Evolutionary conservation across 768 basidiomycete species (phyloP), one percentile per base, ranked within the genome.

Genomic region (Auricularia auricula-judae): DNA sequence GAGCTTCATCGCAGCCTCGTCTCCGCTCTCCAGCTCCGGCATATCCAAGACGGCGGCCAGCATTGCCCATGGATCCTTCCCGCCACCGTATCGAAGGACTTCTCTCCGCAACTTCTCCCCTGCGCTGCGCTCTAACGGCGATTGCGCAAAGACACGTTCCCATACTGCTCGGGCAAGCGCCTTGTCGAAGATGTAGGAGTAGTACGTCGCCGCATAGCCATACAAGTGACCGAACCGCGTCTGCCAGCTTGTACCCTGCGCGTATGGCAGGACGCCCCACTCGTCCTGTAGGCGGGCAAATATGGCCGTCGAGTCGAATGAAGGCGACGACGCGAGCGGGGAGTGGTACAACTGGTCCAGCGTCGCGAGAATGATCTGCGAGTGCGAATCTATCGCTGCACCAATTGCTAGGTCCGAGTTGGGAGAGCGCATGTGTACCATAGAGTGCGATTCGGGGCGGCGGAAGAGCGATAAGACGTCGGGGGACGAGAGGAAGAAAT

Each of bases 201-300:
- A 99, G 73, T 99, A 99, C 0, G 93, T 97, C 14, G 96, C 94
- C 4, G 96, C 95, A 69, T 99, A 99, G 2, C 95, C 93, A 71
- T 89, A 95, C 4, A 99, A 77, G 72, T 99, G 97, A 0, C 91
- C 90, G 68, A 99, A 99, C 70, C 95, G 93, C 0, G 93, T 93
- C 71, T 98, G 97, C 80, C 93, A 94, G 0, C 91, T 88, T 0
- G 95, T 98, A 0, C 89, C 90, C 0, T 79, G 76, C 0, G 93
- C 91, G 63, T 91, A 84, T 0, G 93, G 92, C 29, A 97, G 86
- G 53, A 96, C 78, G 1, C 93, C 93, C 1, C 86, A 84, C 0
- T 82, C 77, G 43, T 86, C 81, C 56, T 86, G 80, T 63, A 96
- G 77, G 12, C 79, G 77, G 1, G 82, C 83, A 0, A 90, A 77